Base-by-base conservation (phyloP, 2,329 filamentous ascomycete species). In the Paracoccidioides brasiliensis region DNA sequence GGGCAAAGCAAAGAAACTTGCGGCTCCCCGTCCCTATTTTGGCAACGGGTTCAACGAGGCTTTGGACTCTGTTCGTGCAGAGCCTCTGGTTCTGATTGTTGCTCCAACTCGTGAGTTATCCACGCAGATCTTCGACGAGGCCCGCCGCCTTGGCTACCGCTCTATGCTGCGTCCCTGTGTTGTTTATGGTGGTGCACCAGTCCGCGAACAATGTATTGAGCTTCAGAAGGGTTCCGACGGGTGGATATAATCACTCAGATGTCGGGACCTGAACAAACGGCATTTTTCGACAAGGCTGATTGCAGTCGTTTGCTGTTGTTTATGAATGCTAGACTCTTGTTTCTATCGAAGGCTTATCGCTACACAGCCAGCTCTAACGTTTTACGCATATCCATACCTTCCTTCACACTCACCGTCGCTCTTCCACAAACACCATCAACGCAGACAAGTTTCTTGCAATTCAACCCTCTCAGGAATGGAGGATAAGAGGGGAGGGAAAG, bases 111-210 rank as follows among this genome's bases (percentile, higher is more conserved):
- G 93, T 40, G 93, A 98, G 76, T 74, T 98, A 4, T 89, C 90
- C 0, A 86, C 90, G 2, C 93, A 98, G 67, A 95, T 97, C 62
- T 97, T 90, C 72, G 89, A 95, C 60, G 91, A 97, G 68, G 84
- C 88, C 32, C 86, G 93, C 59, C 89, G 91, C 63, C 82, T 97
- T 51, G 96, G 90, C 68, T 98, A 98, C 65, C 84, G 93, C 1
- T 90, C 88, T 3, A 95, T 95, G 88, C 78, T 98, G 56, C 89
- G 93, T 43, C 91, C 93, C 30, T 90, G 86, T 62, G 89, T 95
- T 45, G 77, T 86, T 35, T 98, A 97, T 62, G 93, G 93, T 52
- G 93, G 93, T 59, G 83, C 83, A 5, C 87, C 88, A 0, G 65
- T 82, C n/a, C 69, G 71, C 1, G 79, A 84, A 10, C 89, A 96